These are phyloP conservation scores for Beauveria brongniartii DNA, from an alignment of 2,329 filamentous ascomycete species.

Conservation along the genomic window DNA sequence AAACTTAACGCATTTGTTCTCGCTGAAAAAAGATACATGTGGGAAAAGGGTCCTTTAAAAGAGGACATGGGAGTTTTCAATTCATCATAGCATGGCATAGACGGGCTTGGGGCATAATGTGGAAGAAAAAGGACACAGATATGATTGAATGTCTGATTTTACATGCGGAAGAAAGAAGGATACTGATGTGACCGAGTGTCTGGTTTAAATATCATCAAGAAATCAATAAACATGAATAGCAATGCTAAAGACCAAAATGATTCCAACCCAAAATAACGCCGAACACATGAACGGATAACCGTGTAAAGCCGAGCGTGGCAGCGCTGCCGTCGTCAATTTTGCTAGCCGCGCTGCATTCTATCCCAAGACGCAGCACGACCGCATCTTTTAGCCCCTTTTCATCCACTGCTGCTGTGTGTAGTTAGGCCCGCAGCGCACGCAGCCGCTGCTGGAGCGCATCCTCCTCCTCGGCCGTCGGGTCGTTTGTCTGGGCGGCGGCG, in stretches of 20 bases:
- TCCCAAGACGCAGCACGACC: not conserved
- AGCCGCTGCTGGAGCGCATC: constrained; percentile 61
- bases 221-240: not conserved
- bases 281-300: constrained; percentile 1
- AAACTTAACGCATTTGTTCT: too few species aligned
- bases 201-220: not conserved
- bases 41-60: not conserved
- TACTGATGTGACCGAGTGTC: not conserved
- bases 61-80: not conserved
- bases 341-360: not conserved
- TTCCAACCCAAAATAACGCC: constrained; percentile 6
- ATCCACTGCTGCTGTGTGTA: too few species aligned
- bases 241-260: not conserved
- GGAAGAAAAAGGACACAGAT: not conserved
- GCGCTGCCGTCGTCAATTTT: not conserved
- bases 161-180: not conserved
- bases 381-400: not conserved
- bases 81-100: not conserved
- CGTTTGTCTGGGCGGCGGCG: constrained; percentile 47
- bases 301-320: not conserved
- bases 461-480: constrained; percentile 70
- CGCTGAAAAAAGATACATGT: not conserved
- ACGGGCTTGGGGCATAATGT: not conserved
- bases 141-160: not conserved
- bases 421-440: constrained; percentile 44